Conservation (phyloP, 2,329 filamentous ascomycete species). For the Trichoderma gracile region DNA sequence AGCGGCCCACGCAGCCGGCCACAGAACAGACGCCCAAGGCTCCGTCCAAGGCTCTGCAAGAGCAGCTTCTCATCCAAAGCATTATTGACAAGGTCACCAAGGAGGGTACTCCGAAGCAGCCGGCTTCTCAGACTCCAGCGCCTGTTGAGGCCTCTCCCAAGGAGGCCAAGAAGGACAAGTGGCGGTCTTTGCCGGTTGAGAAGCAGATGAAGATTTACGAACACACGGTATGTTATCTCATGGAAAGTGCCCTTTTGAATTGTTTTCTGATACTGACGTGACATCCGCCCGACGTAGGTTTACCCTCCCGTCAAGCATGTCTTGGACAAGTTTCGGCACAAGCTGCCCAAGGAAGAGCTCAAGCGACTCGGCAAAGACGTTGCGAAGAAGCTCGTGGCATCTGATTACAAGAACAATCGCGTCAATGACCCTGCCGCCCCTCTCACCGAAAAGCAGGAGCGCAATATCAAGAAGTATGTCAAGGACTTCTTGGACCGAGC, state of each 20-base stretch:
- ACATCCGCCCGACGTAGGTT: slow-evolving; percentile 47
- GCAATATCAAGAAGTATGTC: slow-evolving; percentile 80
- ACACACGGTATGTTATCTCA: slow-evolving; percentile 70
- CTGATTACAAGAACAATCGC: slow-evolving; percentile 87
- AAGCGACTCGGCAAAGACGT: slow-evolving; percentile 67
- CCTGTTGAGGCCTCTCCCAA: slow-evolving; percentile 55
- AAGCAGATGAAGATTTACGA: slow-evolving; percentile 97
- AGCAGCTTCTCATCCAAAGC: slow-evolving; percentile 76
- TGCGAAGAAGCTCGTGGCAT: slow-evolving; percentile 84
- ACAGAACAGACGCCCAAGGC: slow-evolving; percentile 63
- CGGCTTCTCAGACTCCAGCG: slow-evolving; percentile 65
- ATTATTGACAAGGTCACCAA: slow-evolving; percentile 85
- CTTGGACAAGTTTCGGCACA: slow-evolving; percentile 82
- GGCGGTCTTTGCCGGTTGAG: slow-evolving; percentile 68
- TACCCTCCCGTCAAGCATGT: slow-evolving; percentile 83
- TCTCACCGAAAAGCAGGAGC: slow-evolving; percentile 74
- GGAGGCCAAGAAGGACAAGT: slow-evolving; percentile 68
- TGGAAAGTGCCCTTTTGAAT: neutral
- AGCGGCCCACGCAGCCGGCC: slow-evolving; percentile 69
- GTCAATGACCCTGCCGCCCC: slow-evolving; percentile 73
- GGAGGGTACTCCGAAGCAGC: slow-evolving; percentile 53
- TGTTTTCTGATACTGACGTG: neutral
- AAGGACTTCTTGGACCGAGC: slow-evolving; percentile 87
- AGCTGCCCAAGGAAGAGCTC: slow-evolving; percentile 76
- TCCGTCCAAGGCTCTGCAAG: slow-evolving; percentile 61